Evolutionary conservation across 495 filamentous ascomycete species (phyloP).

Genomic region (Entonaema liquescens): DNA sequence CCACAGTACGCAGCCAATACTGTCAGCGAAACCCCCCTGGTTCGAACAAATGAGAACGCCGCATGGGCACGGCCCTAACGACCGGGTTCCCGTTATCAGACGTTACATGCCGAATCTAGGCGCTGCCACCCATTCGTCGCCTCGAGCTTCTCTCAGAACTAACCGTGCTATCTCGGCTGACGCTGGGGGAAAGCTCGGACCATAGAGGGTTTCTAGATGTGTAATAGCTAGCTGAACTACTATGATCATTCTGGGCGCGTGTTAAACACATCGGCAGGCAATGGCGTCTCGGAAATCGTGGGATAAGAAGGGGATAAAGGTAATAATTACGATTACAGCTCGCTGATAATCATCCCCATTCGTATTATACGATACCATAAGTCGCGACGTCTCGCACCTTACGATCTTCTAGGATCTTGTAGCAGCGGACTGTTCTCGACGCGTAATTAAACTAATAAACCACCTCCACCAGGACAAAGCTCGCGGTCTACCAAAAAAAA

Average conservation of each 20-base stretch:
- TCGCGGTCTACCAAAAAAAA: background rate
- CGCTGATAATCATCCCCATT: background rate
- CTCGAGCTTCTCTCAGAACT: conserved; percentile 3
- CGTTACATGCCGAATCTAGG: background rate
- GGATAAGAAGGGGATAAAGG: background rate
- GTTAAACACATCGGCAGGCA: background rate
- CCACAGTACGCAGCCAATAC: background rate
- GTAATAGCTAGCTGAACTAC: background rate
- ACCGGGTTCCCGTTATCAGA: conserved; percentile 1
- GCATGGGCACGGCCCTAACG: background rate
- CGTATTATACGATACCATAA: background rate
- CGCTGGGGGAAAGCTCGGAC: background rate
- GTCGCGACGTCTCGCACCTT: background rate
- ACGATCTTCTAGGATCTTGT: background rate
- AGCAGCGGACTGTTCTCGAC: background rate
- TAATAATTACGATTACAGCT: background rate
- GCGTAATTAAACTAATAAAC: background rate
- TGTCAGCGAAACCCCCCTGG: background rate
- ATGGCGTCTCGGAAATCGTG: background rate
- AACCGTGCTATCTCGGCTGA: background rate
- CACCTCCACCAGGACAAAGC: background rate
- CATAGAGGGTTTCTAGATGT: background rate
- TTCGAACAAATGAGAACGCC: background rate
- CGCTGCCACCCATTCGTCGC: background rate
- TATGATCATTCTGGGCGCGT: background rate